Evolutionary conservation across 768 basidiomycete genomes (phyloP), one percentile per base, ranked within the genome.

Genomic region (Calocybe indica): DNA sequence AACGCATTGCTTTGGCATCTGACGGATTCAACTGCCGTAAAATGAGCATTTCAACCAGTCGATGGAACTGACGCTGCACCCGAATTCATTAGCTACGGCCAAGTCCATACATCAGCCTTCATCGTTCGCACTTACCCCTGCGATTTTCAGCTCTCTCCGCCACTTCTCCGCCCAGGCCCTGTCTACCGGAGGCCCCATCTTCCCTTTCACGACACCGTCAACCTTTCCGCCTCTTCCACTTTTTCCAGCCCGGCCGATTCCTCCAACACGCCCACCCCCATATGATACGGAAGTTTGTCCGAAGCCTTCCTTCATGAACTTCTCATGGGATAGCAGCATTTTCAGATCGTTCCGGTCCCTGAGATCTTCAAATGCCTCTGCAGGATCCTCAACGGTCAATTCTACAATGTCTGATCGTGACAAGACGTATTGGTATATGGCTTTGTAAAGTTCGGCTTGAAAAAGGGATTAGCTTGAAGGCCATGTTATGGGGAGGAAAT

Each of bases 281-380:
- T 80, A 68, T 4, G 78, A 75, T 5, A 66, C 60, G 5, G 63
- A 58, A 30, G 62, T 67, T 8, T 56, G 55, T 4, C 80, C 80
- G 56, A 85, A 85, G 2, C 73, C 88, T 63, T 92, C 88, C 29
- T 72, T 65, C 70, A 87, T 80, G 62, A 94, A 89, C 38, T 67
- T 70, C 46, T 75, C 68, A 52, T 84, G 67, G 0, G 70, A 63
- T 10, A 90, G 73, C 13, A 98, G 72, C 77, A 88, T 87, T 52
- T 76, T 70, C 13, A 98, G 74, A 63, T 99, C 96, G 55, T 87
- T 88, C 46, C 90, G 85, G 67, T 98, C 96, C 32, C 95, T 75
- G 37, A 98, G 75, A 63, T 98, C 96, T 63, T 98, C 95, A 59
- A 99, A 97, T 7, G 91, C 89, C 67, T 99, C 96, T 0, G 92